Evolutionary conservation across 305 asterid species (phyloP), one percentile per base, ranked within the genome.

Genomic region (Nicotiana rustica): DNA sequence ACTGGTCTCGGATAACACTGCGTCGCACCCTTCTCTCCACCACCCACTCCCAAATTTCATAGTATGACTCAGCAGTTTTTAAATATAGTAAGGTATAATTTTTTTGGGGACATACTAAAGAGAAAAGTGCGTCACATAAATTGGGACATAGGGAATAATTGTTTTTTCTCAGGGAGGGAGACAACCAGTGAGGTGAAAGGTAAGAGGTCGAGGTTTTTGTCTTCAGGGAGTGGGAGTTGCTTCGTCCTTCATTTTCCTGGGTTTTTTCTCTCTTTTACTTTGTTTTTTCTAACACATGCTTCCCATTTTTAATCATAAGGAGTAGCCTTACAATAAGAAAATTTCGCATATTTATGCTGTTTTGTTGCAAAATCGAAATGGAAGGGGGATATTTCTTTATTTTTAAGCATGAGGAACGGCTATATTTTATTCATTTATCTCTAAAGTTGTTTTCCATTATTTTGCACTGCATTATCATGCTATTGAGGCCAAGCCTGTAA

Each of bases 401-500:
- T 44, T 71, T 21, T 21, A 47, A 47, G 49, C 21, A 71, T 13
- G 79, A 38, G 56, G 21, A 44, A 44, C 3, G 13, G 41, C 13
- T 71, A 47, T 71, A 47, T 47, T 47, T 71, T 71, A 47, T 71
- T 71, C 35, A 47, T 21, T 18, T 71, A 71, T 21, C 36, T 47
- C 61, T 71, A 21, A 71, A 71, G 62, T 13, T 17, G 38, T 71
- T 70, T 41, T 10, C 61, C 21, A 12, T 71, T 71, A 47, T 18
- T 41, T 70, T 18, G 21, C 61, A 47, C 57, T 47, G 36, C 61
- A 2, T 47, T 44, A 59, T 71, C 79, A 44, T 47, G 61, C 79
- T 47, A 21, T 71, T 71, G 79, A 47, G 79, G 29, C 79, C 17
- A 71, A 47, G 79, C 62, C 52, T 71, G 61, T 71, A 47, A 6